Base-by-base conservation (phyloP, 75 land plant genomes). In the Pseudotsuga menziesii region DNA sequence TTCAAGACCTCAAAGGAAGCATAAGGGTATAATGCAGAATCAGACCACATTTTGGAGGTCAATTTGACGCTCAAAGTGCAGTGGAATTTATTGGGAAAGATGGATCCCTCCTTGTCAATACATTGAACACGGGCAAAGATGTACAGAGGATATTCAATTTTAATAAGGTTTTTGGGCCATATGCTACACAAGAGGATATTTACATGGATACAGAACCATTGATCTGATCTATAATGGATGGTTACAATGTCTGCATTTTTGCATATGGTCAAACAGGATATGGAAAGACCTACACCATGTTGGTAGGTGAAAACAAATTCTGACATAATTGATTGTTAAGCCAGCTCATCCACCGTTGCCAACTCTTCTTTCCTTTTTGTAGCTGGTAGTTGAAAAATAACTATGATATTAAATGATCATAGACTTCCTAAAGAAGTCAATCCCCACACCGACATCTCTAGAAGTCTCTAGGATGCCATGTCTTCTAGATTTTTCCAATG, bases 251-350 rank as follows among this genome's bases (percentile, higher is more conserved):
- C 4, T 92, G 94, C 83, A 90, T 92, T 17, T 92, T 92, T 81
- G 92, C 94, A 23, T 92, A 92, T 86, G 94, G 94, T 15, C 94
- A 92, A 81, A 87, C 92, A 16, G 94, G 94, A 63, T 85, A 89
- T 36, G 92, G 94, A 2, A 91, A 92, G 81, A 92, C 94, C 56
- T n/a, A n/a, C n/a, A n/a, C n/a, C n/a, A n/a, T n/a, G n/a, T n/a
- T n/a, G n/a, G n/a, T n/a, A n/a, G n/a, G n/a, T n/a, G n/a, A n/a
- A n/a, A n/a, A n/a, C n/a, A n/a, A n/a, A n/a, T n/a, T n/a, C n/a
- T n/a, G n/a, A n/a, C n/a, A n/a, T n/a, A n/a, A n/a, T n/a, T n/a
- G n/a, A n/a, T n/a, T n/a, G n/a, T n/a, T n/a, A n/a, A n/a, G n/a
- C n/a, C n/a, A n/a, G n/a, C n/a, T n/a, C n/a, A n/a, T n/a, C n/a